A percentile compares a stretch with the other conserved stretches of the same genome.
Conservation (phyloP, 805 yeast genomes). For the Saturnispora zaruensis region DNA sequence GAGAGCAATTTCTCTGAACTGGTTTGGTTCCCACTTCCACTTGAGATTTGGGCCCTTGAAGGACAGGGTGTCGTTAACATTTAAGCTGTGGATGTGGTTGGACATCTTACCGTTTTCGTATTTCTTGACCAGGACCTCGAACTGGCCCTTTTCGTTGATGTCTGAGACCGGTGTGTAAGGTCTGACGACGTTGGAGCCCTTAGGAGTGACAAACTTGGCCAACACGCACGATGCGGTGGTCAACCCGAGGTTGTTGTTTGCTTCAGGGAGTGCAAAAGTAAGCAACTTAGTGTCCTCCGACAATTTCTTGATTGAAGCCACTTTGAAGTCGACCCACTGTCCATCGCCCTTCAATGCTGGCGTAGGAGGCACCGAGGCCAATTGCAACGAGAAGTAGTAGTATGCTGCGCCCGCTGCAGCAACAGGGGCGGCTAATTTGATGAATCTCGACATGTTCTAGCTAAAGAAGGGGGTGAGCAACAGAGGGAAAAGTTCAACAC, state of each 20-base stretch:
- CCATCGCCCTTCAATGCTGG: constrained; percentile 54
- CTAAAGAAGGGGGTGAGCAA: not conserved
- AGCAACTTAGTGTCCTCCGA: constrained; percentile 61
- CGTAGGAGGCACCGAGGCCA: constrained; percentile 21
- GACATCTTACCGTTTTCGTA: constrained; percentile 91
- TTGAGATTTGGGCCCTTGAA: constrained; percentile 92
- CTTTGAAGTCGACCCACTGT: constrained; percentile 64
- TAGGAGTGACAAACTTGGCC: constrained; percentile 72
- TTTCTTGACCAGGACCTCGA: constrained; percentile 75
- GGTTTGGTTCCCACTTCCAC: constrained; percentile 86
- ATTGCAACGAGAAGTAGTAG: constrained; percentile 23
- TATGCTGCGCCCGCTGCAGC: constrained; percentile 36
- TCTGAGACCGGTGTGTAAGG: constrained; percentile 84
- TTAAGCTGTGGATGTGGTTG: constrained; percentile 58
- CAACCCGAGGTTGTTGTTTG: constrained; percentile 68
- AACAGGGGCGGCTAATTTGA: constrained; percentile 19
- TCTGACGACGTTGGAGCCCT: constrained; percentile 82
- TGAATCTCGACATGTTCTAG: constrained; percentile 8
- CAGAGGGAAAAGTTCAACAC: not conserved
- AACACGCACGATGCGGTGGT: constrained; percentile 70
- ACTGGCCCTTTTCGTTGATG: constrained; percentile 56
- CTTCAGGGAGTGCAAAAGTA: constrained; percentile 58
- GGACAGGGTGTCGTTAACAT: constrained; percentile 71
- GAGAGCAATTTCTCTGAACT: constrained; percentile 68
- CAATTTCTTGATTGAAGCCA: constrained; percentile 38